Evolutionary conservation across 805 yeast species (phyloP).

Genomic region (Pichia rugopelliculosa): DNA sequence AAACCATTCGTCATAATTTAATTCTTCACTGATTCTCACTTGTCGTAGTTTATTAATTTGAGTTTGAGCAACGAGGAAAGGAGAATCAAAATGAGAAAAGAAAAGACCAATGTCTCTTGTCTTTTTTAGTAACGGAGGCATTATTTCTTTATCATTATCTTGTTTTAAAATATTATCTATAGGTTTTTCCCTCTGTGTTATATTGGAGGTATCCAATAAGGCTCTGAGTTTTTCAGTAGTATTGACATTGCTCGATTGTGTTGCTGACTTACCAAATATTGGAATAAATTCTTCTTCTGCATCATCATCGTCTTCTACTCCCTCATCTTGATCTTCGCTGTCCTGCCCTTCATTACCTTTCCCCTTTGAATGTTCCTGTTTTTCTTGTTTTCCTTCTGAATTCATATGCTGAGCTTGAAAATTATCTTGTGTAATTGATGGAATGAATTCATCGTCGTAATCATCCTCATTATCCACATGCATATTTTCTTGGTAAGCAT

Average conservation of each 20-base stretch:
- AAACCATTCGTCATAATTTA: slow-evolving; percentile 66
- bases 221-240: slow-evolving; percentile 58
- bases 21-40: slow-evolving; percentile 25
- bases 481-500: slow-evolving; percentile 13
- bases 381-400: neutral
- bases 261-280: slow-evolving; percentile 31
- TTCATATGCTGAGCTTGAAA: slow-evolving; percentile 17
- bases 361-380: no score
- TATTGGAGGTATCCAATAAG: slow-evolving; percentile 41
- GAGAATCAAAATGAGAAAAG: slow-evolving; percentile 79
- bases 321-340: neutral
- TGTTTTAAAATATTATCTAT: neutral
- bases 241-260: slow-evolving; percentile 25
- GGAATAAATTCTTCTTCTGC: neutral
- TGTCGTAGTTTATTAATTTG: slow-evolving; percentile 55
- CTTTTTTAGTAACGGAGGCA: slow-evolving; percentile 29
- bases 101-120: slow-evolving; percentile 48
- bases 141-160: slow-evolving; percentile 4
- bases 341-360: no score
- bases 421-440: slow-evolving; percentile 37
- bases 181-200: neutral
- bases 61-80: slow-evolving; percentile 79
- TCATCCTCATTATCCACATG: slow-evolving; percentile 5
- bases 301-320: neutral
- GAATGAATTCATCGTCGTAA: slow-evolving; percentile 43